Evolutionary conservation across 352 stramenopile species (phyloP).

Genomic region (Globisporangium camurandrum): DNA sequence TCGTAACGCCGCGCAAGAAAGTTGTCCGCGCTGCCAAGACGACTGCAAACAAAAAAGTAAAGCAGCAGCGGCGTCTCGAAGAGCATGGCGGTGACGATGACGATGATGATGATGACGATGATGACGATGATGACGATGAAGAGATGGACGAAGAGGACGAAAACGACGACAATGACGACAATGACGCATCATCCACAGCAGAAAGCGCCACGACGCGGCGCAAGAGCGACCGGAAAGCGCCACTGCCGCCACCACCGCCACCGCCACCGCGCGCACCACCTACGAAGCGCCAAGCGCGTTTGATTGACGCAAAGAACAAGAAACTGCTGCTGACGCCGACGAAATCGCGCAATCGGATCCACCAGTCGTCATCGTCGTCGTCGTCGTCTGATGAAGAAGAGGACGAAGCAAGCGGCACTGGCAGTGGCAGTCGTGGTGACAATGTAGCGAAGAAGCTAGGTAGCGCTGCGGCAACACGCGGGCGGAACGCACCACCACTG

Average conservation of each 20-base stretch:
- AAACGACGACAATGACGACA: conserved; percentile 9
- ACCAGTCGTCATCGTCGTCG: too few species aligned
- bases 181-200: conserved; percentile 12
- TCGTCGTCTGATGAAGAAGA: conserved; percentile 16
- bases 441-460: not conserved
- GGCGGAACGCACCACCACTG: not conserved
- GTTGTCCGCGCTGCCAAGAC: conserved; percentile 25
- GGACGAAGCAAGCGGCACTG: conserved; percentile 14
- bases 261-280: conserved; percentile 15
- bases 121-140: conserved; percentile 17
- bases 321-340: conserved; percentile 1
- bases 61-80: conserved; percentile 15
- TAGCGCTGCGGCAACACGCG: not conserved
- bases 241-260: conserved; percentile 9
- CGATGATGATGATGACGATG: conserved; percentile 27
- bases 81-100: conserved; percentile 39
- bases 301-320: conserved; percentile 12
- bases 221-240: conserved; percentile 24
- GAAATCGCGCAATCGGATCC: conserved; percentile 16
- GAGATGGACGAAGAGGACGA: conserved; percentile 16
- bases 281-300: conserved; percentile 17
- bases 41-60: conserved; percentile 21
- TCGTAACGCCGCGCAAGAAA: conserved; percentile 23
- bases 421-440: not conserved
- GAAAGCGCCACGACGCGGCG: conserved; percentile 16